A percentile compares a stretch with the other conserved stretches of the same genome.
Conservation (phyloP, 1,284 basidiomycete genomes). For the Vanrija sp. region DNA sequence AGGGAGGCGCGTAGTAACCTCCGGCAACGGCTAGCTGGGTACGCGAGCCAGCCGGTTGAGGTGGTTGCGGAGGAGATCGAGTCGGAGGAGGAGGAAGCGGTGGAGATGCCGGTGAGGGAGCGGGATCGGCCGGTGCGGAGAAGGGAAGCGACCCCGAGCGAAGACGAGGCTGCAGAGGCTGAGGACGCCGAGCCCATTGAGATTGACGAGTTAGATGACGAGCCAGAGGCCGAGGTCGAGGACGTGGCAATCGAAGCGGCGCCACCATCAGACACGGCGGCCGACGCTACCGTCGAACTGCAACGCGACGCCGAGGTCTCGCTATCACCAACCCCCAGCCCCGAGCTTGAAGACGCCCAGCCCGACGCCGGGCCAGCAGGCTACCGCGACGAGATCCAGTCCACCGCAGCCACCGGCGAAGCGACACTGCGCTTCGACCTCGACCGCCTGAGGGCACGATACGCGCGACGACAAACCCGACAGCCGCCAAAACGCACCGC, state of each 20-base stretch:
- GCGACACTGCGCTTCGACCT: conserved; percentile 38
- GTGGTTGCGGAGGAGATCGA: conserved; percentile 15
- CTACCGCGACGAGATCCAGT: conserved; percentile 40
- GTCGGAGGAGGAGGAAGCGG: conserved; percentile 19
- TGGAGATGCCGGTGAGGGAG: conserved; percentile 7
- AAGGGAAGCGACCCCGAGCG: no score
- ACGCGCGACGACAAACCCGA: background rate
- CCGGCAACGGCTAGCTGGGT: conserved; percentile 54
- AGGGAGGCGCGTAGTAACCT: conserved; percentile 46
- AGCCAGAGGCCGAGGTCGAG: conserved; percentile 5
- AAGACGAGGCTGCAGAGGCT: no score
- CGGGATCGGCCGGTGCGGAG: no score
- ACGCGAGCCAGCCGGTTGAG: conserved; percentile 55
- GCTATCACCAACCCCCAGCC: no score
- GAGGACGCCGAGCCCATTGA: no score
- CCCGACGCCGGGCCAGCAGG: background rate
- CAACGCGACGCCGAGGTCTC: background rate
- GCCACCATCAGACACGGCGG: no score
- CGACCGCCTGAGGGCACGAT: conserved; percentile 25
- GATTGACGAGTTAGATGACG: conserved; percentile 20
- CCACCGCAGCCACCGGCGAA: conserved; percentile 28
- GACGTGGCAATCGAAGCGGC: no score
- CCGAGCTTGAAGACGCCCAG: background rate
- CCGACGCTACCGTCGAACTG: background rate
- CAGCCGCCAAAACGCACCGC: conserved; percentile 14